Conservation (phyloP, 192 early-diverging fungal genomes). For the Gamsiella multidivaricata region DNA sequence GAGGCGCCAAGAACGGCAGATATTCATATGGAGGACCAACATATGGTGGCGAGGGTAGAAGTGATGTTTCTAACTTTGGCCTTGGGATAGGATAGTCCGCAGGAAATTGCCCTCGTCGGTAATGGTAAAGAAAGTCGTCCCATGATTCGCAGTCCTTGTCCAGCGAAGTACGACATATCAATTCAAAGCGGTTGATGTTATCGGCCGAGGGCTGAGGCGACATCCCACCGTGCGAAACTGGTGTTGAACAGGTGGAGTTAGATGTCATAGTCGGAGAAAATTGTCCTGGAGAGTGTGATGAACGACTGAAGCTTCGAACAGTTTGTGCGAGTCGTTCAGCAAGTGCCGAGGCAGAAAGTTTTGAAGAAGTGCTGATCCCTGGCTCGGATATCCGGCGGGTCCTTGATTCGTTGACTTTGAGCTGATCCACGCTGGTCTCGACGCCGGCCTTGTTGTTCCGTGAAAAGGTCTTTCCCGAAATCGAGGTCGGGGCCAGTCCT, state of each 20-base stretch:
- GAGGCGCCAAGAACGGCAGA: conserved; percentile 22
- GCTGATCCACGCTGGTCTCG: conserved; percentile 46
- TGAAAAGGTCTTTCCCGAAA: conserved; percentile 15
- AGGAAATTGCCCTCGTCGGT: conserved; percentile 30
- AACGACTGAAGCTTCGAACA: conserved; percentile 34
- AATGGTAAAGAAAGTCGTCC: conserved; percentile 40
- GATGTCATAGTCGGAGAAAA: conserved; percentile 30
- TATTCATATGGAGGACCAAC: not conserved
- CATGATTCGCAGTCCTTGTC: conserved; percentile 19
- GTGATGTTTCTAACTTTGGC: not conserved
- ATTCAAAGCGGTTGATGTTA: not conserved
- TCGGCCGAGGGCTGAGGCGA: too few relatives aligned
- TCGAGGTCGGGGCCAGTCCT: conserved; percentile 6
- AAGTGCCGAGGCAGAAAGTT: conserved; percentile 21
- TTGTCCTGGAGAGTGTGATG: conserved; percentile 18
- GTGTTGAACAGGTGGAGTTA: conserved; percentile 36
- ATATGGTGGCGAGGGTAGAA: conserved; percentile 26
- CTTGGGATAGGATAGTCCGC: conserved; percentile 8
- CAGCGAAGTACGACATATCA: not conserved
- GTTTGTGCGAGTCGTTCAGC: conserved; percentile 44
- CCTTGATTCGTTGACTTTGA: conserved; percentile 41
- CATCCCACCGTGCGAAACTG: conserved; percentile 15
- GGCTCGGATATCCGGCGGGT: conserved; percentile 47
- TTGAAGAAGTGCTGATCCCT: conserved; percentile 28
- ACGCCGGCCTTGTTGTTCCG: conserved; percentile 18